phyloP scores from a whole-genome alignment of 1,284 basidiomycete species.

The Leccinum solheimii region DNA sequence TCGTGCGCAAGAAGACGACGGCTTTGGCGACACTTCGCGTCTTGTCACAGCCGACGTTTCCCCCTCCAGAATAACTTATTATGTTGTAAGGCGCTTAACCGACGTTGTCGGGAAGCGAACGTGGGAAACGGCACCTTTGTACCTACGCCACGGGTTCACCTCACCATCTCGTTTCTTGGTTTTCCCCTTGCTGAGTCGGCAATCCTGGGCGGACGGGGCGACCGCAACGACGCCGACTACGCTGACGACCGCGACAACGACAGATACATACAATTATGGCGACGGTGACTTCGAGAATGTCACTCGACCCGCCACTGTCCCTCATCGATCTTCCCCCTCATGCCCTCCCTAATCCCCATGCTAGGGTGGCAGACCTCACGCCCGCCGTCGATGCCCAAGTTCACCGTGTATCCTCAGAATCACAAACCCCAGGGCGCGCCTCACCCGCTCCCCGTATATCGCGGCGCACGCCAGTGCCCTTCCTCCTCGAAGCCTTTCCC shows the following conservation, averaged over 20 bases:
- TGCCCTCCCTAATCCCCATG: conserved; percentile 18
- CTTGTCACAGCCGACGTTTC: conserved; percentile 11
- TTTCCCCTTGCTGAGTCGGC: conserved; percentile 20
- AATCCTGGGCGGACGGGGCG: conserved; percentile 16
- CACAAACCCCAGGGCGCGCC: conserved; percentile 27
- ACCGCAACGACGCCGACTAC: conserved; percentile 17
- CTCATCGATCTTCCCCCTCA: conserved; percentile 17
- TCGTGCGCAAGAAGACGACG: neutral
- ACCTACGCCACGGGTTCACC: conserved; percentile 13
- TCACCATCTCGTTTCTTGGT: conserved; percentile 18
- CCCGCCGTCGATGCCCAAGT: conserved; percentile 11
- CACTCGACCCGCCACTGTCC: conserved; percentile 17
- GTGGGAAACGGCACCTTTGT: conserved; percentile 27
- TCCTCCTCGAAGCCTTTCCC: conserved; percentile 35
- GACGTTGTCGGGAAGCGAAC: conserved; percentile 20
- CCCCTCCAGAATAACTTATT: neutral
- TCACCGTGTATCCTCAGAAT: conserved; percentile 31
- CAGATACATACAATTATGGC: conserved; percentile 14
- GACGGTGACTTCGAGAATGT: conserved; percentile 18
- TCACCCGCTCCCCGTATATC: conserved; percentile 30
- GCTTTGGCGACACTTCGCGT: neutral
- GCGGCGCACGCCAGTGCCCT: conserved; percentile 34
- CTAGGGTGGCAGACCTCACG: conserved; percentile 12
- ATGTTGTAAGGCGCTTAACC: conserved; percentile 18
- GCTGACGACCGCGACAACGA: conserved; percentile 4